Base-by-base conservation (phyloP, 208 protist genomes). In the Trypanosoma mega region DNA sequence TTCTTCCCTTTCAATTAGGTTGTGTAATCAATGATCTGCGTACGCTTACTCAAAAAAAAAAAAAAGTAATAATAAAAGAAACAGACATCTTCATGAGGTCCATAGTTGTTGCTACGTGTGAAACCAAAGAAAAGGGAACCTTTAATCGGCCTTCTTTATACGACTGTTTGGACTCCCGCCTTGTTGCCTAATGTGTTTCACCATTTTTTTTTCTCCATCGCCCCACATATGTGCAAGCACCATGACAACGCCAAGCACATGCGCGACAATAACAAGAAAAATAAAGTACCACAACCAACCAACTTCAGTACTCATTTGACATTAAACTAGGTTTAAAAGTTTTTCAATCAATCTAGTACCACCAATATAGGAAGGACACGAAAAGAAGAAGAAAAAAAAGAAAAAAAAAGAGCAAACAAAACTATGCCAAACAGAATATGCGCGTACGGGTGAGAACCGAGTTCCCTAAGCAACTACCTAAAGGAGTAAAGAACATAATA, bases 201-300 rank as follows among this genome's bases (percentile, higher is more conserved):
- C 23, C 29, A 36, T 0, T 34, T 14, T 54, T 26, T 69, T 62
- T 14, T 41, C 12, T 7, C 7, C 33, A 3, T 18, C 21, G 5
- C 31, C 57, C 53, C 66, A 78, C 30, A 78, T n/a, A 16, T 52
- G 63, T 1, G 26, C 26, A 9, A 78, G 36, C 1, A 74, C 30
- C 7, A 57, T 18, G 6, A 62, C 2, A 36, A 78, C 11, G 0
- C 54, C 48, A 20, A 63, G 2, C 23, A 78, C 29, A 26, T 78
- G 72, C 29, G 45, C 58, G 12, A 50, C 21, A 12, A 55, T 62
- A 4, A 78, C 31, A 16, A 78, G 5, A 16, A 16, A 46, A 31
- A 69, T 55, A 29, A 78, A 63, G 37, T 24, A 59, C 63, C 59
- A 63, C 0, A 55, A 37, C 6, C 8, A 45, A 16, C 44, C 47